A percentile compares a stretch with the other conserved stretches of the same genome.
Evolutionary conservation across 2,329 filamentous ascomycete species (phyloP).

Genomic region (Pseudocercospora vitis): DNA sequence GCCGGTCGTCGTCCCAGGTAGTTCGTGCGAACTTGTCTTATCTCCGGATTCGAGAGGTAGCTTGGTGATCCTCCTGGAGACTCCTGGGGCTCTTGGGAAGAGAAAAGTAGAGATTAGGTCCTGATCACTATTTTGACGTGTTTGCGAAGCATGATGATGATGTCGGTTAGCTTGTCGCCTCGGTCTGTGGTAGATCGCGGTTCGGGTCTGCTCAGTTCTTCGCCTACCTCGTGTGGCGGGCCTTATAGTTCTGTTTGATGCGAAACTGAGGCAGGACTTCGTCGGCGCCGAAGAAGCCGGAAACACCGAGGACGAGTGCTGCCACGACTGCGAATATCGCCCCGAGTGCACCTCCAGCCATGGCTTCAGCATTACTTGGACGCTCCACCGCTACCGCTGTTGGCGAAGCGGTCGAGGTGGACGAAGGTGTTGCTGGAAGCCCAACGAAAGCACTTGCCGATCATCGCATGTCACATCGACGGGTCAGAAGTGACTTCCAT

Average conservation of each 20-base stretch:
- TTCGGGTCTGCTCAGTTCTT: too few species aligned
- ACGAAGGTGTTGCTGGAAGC: not conserved
- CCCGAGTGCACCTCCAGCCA: constrained; percentile 15
- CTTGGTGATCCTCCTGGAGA: constrained; percentile 8
- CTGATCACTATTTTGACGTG: too few species aligned
- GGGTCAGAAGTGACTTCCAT: not conserved
- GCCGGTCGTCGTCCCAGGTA: not conserved
- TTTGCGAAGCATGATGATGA: too few species aligned
- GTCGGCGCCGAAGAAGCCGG: constrained; percentile 13
- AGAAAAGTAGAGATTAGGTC: not conserved
- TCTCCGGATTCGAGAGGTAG: not conserved
- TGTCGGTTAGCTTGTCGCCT: too few species aligned
- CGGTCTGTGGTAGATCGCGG: too few species aligned
- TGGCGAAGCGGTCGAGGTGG: not conserved
- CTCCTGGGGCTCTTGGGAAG: not conserved
- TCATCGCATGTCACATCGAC: not conserved
- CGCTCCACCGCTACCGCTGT: not conserved
- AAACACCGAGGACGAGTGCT: constrained; percentile 10
- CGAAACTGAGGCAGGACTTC: not conserved
- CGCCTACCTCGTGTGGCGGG: not conserved
- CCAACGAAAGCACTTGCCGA: not conserved
- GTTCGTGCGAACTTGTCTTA: not conserved
- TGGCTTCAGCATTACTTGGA: constrained; percentile 7
- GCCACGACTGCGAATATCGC: constrained; percentile 15
- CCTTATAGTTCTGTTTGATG: not conserved